Evolutionary conservation across 352 stramenopile genomes (phyloP).

Genomic region (Phytopythium litorale): DNA sequence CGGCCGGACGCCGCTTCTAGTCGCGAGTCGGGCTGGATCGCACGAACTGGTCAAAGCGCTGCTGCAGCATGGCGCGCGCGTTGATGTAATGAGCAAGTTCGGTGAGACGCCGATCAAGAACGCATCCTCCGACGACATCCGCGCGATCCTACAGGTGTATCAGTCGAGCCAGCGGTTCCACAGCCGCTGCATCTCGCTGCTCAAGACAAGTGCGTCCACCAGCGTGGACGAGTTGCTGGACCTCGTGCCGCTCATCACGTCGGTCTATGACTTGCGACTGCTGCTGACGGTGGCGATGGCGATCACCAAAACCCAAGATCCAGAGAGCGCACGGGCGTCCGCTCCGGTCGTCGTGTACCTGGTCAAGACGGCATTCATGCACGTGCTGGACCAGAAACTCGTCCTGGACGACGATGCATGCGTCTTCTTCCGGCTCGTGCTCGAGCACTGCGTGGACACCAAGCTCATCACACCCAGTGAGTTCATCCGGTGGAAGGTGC

Average conservation of each 20-base stretch:
- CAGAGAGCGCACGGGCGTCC: background rate
- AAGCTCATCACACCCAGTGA: constrained; percentile 14
- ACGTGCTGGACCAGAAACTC: constrained; percentile 26
- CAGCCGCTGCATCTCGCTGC: background rate
- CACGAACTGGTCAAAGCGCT: constrained; percentile 4
- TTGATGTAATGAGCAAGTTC: constrained; percentile 7
- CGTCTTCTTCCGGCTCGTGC: constrained; percentile 30
- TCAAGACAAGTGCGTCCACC: constrained; percentile 8
- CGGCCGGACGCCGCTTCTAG: constrained; percentile 3
- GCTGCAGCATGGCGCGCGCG: constrained; percentile 4
- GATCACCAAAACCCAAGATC: background rate
- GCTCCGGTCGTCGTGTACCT: background rate
- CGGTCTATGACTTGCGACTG: constrained; percentile 26
- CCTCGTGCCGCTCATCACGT: constrained; percentile 27
- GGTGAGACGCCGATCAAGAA: constrained; percentile 1
- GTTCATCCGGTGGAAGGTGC: constrained; percentile 19
- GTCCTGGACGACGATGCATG: constrained; percentile 23
- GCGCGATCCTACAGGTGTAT: background rate
- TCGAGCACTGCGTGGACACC: constrained; percentile 16
- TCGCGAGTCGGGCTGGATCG: background rate
- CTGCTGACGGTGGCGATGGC: constrained; percentile 16
- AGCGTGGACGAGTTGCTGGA: constrained; percentile 9
- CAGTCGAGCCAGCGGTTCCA: constrained; percentile 8
- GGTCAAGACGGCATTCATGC: constrained; percentile 18
- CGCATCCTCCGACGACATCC: constrained; percentile 3